These are phyloP conservation scores for Porodaedalea pini DNA, from an alignment of 1,284 basidiomycete species.

Conservation along the genomic window DNA sequence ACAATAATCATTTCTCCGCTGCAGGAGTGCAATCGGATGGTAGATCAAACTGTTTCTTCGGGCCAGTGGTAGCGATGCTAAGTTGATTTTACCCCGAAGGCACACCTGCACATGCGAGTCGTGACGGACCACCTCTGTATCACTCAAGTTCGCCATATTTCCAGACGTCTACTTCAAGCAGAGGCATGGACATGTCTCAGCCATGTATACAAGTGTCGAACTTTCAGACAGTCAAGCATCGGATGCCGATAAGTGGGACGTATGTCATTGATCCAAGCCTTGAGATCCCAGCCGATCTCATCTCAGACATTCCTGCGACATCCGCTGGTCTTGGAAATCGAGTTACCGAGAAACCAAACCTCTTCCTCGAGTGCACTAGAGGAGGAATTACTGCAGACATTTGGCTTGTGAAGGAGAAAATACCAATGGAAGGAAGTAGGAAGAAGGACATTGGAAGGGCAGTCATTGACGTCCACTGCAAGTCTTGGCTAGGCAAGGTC, in stretches of 20 bases:
- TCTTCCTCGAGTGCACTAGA: background rate
- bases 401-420: background rate
- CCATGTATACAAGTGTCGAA: constrained; percentile 7
- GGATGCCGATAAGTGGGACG: constrained; percentile 11
- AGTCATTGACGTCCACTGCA: constrained; percentile 1
- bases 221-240: constrained; percentile 2
- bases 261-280: constrained; percentile 19
- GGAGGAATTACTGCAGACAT: constrained; percentile 2
- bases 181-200: background rate
- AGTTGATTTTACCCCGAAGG: too few relatives aligned
- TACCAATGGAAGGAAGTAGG: background rate
- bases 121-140: too few relatives aligned
- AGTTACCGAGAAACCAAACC: background rate
- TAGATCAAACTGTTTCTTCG: too few relatives aligned
- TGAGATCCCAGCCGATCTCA: constrained; percentile 15
- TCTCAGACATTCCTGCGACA: constrained; percentile 5
- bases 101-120: too few relatives aligned
- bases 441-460: background rate
- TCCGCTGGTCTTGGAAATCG: too few relatives aligned
- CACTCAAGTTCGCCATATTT: background rate
- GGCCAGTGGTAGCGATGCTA: too few relatives aligned
- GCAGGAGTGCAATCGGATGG: too few relatives aligned
- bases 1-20: too few relatives aligned
- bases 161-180: background rate
- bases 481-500: background rate